Evolutionary conservation across 306 rosid species (phyloP).

Genomic region (Rosa persica): DNA sequence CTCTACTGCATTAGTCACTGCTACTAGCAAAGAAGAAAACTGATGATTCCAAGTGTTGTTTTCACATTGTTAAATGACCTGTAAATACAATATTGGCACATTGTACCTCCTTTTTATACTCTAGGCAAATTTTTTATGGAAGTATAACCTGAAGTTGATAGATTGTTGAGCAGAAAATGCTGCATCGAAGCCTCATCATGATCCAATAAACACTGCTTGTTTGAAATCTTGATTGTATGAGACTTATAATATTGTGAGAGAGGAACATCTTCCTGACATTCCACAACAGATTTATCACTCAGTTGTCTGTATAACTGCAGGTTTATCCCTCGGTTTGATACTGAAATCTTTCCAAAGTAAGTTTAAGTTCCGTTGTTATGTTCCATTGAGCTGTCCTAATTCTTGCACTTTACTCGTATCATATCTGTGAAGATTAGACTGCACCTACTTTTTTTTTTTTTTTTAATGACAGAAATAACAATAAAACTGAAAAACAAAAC

Average conservation of each 20-base stretch:
- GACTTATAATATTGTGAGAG: neutral
- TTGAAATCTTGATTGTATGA: neutral
- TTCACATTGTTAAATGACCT: neutral
- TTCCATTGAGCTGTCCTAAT: no score
- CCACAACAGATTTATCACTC: neutral
- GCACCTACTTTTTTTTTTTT: no score
- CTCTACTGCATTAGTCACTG: conserved; percentile 12
- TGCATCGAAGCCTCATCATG: neutral
- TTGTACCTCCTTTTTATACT: neutral
- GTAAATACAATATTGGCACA: neutral
- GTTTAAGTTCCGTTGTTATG: no score
- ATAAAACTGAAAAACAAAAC: no score
- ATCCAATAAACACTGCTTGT: neutral
- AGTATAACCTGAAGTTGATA: neutral
- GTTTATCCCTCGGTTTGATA: no score
- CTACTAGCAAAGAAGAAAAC: conserved; percentile 1
- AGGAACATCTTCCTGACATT: neutral
- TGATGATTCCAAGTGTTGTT: neutral
- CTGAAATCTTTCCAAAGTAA: no score
- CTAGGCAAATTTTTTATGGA: no score
- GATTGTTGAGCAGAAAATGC: neutral
- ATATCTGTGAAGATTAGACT: no score
- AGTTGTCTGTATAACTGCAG: no score
- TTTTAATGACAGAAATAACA: no score
- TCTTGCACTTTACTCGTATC: no score